Percentiles rank a stretch among this genome's conserved stretches.
These are phyloP conservation scores for Chaetomium tenue DNA, from an alignment of 495 filamentous ascomycete genomes.

Conservation along the genomic window DNA sequence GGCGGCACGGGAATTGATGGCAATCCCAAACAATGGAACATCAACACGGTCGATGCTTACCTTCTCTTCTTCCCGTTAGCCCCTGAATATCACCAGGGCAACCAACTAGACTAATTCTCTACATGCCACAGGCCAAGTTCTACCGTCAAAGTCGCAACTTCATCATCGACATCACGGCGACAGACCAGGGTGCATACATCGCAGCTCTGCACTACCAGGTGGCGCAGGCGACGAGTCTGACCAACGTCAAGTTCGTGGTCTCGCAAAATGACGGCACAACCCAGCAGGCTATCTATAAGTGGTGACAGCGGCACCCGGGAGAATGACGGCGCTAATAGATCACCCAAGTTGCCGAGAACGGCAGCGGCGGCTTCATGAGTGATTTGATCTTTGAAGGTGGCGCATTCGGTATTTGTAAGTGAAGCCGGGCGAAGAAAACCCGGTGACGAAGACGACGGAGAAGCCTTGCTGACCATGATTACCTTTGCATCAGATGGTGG, in stretches of 20 bases:
- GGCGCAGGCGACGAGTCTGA: constrained; percentile 81
- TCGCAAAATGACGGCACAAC: too few species aligned
- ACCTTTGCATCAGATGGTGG: constrained; percentile 75
- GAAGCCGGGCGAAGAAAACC: too few species aligned
- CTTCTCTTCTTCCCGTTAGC: too few species aligned
- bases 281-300: too few species aligned
- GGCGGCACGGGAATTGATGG: constrained; percentile 27
- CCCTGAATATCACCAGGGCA: too few species aligned
- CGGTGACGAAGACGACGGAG: too few species aligned
- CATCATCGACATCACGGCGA: constrained; percentile 72
- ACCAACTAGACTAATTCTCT: too few species aligned
- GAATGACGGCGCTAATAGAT: constrained; percentile 59
- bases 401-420: constrained; percentile 58
- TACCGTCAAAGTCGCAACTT: constrained; percentile 92
- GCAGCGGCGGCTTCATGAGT: constrained; percentile 77
- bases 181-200: constrained; percentile 26
- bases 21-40: constrained; percentile 29
- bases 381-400: constrained; percentile 84
- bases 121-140: too few species aligned
- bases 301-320: constrained; percentile 31
- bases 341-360: constrained; percentile 71
- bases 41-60: too few species aligned
- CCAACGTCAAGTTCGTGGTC: constrained; percentile 79
- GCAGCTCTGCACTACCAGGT: constrained; percentile 95
- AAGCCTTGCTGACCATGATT: too few species aligned